A percentile compares a stretch with the other conserved stretches of the same genome.
Evolutionary conservation across 495 filamentous ascomycete species (phyloP).

Genomic region (Delitschia confertaspora): DNA sequence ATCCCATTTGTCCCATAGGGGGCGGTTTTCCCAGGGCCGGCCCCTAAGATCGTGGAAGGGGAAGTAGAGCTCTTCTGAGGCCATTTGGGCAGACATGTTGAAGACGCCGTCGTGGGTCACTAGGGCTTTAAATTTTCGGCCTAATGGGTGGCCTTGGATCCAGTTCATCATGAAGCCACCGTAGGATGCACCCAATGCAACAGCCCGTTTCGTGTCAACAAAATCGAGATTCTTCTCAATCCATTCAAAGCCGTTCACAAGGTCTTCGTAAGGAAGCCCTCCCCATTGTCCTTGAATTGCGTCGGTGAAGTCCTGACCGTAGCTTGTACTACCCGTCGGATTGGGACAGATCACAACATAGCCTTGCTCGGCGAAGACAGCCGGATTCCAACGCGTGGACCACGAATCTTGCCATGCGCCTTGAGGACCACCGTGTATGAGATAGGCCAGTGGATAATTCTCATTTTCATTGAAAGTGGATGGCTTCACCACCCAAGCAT

Average conservation of each 20-base stretch:
- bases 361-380: slow-evolving; percentile 83
- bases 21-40: slow-evolving; percentile 62
- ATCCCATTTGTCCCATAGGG: slow-evolving; percentile 74
- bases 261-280: slow-evolving; percentile 65
- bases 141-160: slow-evolving; percentile 60
- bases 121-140: slow-evolving; percentile 77
- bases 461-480: slow-evolving; percentile 62
- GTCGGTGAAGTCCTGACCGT: slow-evolving; percentile 71
- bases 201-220: slow-evolving; percentile 67
- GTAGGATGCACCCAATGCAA: slow-evolving; percentile 76
- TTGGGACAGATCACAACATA: slow-evolving; percentile 85
- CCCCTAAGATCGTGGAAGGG: slow-evolving; percentile 75
- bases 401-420: slow-evolving; percentile 76
- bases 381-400: slow-evolving; percentile 87
- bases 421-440: slow-evolving; percentile 87
- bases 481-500: slow-evolving; percentile 62
- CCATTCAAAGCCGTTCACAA: slow-evolving; percentile 72
- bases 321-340: slow-evolving; percentile 78
- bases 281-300: slow-evolving; percentile 73
- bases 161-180: slow-evolving; percentile 48
- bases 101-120: slow-evolving; percentile 90
- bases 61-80: slow-evolving; percentile 84
- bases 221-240: slow-evolving; percentile 62
- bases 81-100: slow-evolving; percentile 63
- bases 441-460: slow-evolving; percentile 72